Base-by-base conservation (phyloP, 345 rosid genomes). In the Cochlearia excelsa region DNA sequence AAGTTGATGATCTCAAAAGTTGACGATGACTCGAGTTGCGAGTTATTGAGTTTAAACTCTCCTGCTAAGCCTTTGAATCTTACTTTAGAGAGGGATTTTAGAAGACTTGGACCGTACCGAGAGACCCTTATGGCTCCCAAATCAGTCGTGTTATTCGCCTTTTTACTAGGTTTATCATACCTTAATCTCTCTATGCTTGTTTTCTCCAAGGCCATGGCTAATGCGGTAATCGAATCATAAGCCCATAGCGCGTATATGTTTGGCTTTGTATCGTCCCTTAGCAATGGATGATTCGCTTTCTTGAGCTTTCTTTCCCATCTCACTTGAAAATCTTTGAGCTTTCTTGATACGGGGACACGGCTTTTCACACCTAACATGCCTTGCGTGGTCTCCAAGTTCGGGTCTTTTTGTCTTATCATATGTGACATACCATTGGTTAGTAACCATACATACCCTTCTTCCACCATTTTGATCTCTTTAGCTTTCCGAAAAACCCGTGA, bases 361-460 rank as follows among this genome's bases (percentile, higher is more conserved):
- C 54, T 47, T 38, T 46, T 69, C 30, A 78, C 54, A 43, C 82
- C 77, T 26, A 75, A 30, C 1, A 75, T 50, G 0, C 79, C 79
- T 5, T 69, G 44, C 55, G 75, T 34, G 7, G 58, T 56, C 8
- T 45, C 51, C 27, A 75, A 11, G 52, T 30, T 16, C 35, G 16
- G 16, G n/a, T 53, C 28, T 9, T 33, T 33, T 6, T 28, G 26
- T 8, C 59, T 63, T 26, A 78, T 4, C 47, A 50, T 39, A 29
- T 60, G 52, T 29, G 73, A 55, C 30, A 71, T 54, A 9, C 46
- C 54, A 2, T 63, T 31, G 27, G 81, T 68, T 34, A 66, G 5
- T 46, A 87, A 62, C 91, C 95, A 87, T 7, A 68, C 84, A 40
- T 79, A 84, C 2, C 90, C 90, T 28, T 69, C 52, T 1, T 62